Evolutionary conservation across 768 basidiomycete species (phyloP).

Genomic region (Jaapia argillacea): DNA sequence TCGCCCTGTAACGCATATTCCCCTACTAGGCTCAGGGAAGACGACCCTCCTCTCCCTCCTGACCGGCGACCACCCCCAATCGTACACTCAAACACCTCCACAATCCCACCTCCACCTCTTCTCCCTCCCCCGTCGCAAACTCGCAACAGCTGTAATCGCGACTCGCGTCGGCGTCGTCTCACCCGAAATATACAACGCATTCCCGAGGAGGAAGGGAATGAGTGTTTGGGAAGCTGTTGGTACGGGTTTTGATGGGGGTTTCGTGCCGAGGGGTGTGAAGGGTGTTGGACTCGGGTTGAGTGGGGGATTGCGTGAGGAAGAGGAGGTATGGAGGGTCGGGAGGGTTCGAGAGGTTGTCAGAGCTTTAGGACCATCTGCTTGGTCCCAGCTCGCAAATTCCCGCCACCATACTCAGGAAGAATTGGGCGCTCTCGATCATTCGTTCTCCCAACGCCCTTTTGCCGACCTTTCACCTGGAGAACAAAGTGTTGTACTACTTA

Average conservation of each 20-base stretch:
- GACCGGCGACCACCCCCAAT: conserved; percentile 93
- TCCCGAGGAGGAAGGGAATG: conserved; percentile 64
- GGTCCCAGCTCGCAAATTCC: conserved; percentile 17
- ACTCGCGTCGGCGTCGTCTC: conserved; percentile 70
- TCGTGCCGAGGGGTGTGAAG: conserved; percentile 37
- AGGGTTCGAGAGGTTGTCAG: conserved; percentile 50
- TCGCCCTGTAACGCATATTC: no score
- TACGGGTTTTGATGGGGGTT: conserved; percentile 86
- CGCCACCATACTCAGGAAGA: neutral
- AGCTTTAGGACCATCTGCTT: conserved; percentile 50
- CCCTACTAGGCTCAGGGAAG: conserved; percentile 76
- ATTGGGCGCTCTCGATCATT: conserved; percentile 10
- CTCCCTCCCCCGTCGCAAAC: conserved; percentile 45
- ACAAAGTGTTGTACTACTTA: conserved; percentile 73
- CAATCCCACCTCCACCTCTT: conserved; percentile 44
- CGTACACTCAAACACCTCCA: conserved; percentile 56
- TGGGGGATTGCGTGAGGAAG: conserved; percentile 22
- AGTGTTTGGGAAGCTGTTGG: conserved; percentile 73
- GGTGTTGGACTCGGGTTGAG: conserved; percentile 27
- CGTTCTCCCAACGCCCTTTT: conserved; percentile 45
- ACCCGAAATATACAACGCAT: conserved; percentile 87
- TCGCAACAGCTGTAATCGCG: conserved; percentile 60
- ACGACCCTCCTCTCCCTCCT: conserved; percentile 86
- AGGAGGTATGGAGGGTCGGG: conserved; percentile 27
- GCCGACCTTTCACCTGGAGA: conserved; percentile 58